Evolutionary conservation across 2,329 filamentous ascomycete species (phyloP).

Genomic region (Penicillium glabrum): DNA sequence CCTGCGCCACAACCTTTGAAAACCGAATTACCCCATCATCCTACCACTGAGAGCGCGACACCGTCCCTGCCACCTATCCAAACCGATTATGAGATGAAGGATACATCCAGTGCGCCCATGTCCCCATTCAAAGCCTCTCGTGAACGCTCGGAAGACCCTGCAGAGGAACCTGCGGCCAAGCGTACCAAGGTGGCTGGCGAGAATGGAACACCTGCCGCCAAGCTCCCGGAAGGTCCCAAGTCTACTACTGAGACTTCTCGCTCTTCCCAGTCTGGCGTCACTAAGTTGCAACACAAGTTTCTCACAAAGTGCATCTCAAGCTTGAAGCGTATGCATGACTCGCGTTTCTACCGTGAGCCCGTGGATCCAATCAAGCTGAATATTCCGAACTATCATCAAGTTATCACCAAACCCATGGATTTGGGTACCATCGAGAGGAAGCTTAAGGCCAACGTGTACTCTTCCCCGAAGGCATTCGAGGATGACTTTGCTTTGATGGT

Average conservation of each 20-base stretch:
- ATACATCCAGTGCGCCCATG: conserved; percentile 53
- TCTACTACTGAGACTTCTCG: conserved; percentile 4
- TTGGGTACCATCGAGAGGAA: conserved; percentile 78
- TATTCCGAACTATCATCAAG: conserved; percentile 71
- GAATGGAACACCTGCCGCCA: conserved; percentile 44
- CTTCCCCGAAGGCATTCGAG: conserved; percentile 69
- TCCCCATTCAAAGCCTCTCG: conserved; percentile 64
- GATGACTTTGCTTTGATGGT: conserved; percentile 76
- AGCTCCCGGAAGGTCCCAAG: conserved; percentile 43
- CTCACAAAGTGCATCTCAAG: conserved; percentile 39
- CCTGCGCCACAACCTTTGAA: conserved; percentile 21
- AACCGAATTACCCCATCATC: conserved; percentile 38
- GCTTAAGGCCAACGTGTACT: conserved; percentile 69
- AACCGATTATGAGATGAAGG: conserved; percentile 55
- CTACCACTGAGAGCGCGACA: conserved; percentile 18
- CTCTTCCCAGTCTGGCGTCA: conserved; percentile 31
- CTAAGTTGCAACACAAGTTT: conserved; percentile 45
- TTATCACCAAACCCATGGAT: conserved; percentile 80
- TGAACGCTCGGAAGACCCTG: conserved; percentile 71
- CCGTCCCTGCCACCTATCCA: conserved; percentile 20
- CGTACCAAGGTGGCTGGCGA: conserved; percentile 71
- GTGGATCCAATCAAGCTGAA: conserved; percentile 74
- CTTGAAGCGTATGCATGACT: conserved; percentile 82
- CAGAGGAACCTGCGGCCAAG: conserved; percentile 69
- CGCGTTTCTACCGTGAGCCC: conserved; percentile 71